Conservation (phyloP, 2,329 filamentous ascomycete species). For the Apiospora phragmitis region DNA sequence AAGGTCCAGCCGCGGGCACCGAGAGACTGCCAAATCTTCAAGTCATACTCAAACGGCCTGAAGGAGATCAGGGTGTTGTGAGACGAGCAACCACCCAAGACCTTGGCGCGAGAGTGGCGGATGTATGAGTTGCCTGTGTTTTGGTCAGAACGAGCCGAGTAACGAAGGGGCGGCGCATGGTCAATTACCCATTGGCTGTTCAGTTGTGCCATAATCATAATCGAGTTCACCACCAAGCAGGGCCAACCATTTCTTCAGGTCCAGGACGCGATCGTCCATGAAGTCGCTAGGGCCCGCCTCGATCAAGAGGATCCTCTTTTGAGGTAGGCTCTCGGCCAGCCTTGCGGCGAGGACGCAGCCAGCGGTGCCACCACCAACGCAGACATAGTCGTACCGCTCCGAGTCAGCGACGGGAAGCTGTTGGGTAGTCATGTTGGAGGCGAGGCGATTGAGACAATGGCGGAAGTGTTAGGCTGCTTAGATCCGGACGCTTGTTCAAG, state of each 20-base stretch:
- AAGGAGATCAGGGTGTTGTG: slow-evolving; percentile 95
- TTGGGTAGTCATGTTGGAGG: slow-evolving; percentile 56
- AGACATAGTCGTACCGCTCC: slow-evolving; percentile 78
- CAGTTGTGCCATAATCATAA: slow-evolving; percentile 86
- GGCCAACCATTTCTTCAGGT: slow-evolving; percentile 83
- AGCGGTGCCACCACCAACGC: slow-evolving; percentile 83
- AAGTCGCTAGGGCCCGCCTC: slow-evolving; percentile 89
- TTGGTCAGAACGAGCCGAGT: slow-evolving; percentile 22
- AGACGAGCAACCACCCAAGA: slow-evolving; percentile 87
- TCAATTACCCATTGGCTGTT: slow-evolving; percentile 73
- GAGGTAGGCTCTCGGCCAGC: slow-evolving; percentile 78
- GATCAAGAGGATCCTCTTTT: slow-evolving; percentile 79
- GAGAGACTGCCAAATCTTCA: slow-evolving; percentile 78
- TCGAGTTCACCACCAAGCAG: slow-evolving; percentile 85
- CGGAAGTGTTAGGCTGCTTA: not conserved
- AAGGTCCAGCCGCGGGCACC: slow-evolving; percentile 87
- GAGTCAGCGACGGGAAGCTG: slow-evolving; percentile 63
- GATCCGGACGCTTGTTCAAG: not conserved
- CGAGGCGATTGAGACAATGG: slow-evolving; percentile 5
- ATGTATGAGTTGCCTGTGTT: slow-evolving; percentile 80
- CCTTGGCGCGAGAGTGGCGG: slow-evolving; percentile 88
- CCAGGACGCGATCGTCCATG: slow-evolving; percentile 82
- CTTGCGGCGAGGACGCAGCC: slow-evolving; percentile 83
- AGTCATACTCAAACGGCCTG: slow-evolving; percentile 86
- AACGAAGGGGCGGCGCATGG: not conserved